phyloP scores from a whole-genome alignment of 139 green algal genomes.

The Tetradesmus obliquus region DNA sequence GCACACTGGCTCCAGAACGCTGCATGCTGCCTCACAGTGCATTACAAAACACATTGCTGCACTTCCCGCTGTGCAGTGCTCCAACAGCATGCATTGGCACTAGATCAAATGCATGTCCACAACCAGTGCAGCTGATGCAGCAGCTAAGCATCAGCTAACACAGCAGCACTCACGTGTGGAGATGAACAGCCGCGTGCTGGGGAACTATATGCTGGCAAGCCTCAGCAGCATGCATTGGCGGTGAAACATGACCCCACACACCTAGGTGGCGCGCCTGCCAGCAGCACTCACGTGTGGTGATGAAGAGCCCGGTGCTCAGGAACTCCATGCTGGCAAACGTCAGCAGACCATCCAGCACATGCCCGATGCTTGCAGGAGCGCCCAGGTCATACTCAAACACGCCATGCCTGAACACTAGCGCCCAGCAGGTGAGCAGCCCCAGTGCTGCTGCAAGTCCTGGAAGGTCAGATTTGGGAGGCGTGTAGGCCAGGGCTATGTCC shows the following conservation, averaged over 20 bases:
- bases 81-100: no score
- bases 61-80: no score
- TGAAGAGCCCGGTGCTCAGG: constrained; percentile 60
- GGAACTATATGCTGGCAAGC: background rate
- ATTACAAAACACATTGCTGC: no score
- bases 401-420: constrained; percentile 30
- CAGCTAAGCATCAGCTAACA: background rate
- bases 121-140: background rate
- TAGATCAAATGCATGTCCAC: no score
- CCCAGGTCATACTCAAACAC: constrained; percentile 27
- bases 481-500: constrained; percentile 1
- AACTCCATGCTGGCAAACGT: constrained; percentile 60
- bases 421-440: constrained; percentile 22
- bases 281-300: constrained; percentile 54
- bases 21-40: no score
- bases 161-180: background rate
- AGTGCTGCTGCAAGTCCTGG: constrained; percentile 26
- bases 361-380: background rate
- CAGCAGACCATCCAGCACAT: constrained; percentile 41
- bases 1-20: no score
- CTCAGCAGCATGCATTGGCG: background rate
- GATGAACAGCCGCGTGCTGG: no score
- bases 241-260: no score
- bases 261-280: background rate
- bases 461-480: background rate